Evolutionary conservation across 192 early-diverging fungal species (phyloP).

Genomic region (Coemansia sp.): DNA sequence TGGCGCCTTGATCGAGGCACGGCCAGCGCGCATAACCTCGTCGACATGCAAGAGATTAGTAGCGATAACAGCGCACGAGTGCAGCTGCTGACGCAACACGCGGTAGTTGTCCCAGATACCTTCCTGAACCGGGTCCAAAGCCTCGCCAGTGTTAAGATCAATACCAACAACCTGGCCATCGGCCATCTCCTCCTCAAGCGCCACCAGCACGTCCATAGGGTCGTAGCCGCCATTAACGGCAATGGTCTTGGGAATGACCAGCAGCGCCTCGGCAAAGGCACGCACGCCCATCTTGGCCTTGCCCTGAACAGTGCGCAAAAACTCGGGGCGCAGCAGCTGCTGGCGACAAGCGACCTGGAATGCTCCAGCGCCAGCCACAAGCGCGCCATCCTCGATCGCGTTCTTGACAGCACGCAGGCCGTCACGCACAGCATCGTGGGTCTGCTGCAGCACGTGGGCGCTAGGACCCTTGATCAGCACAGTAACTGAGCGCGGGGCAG

Average conservation of each 20-base stretch:
- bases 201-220: conserved; percentile 93
- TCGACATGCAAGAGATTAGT: conserved; percentile 97
- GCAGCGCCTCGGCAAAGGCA: conserved; percentile 94
- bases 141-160: conserved; percentile 93
- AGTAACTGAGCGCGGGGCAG: conserved; percentile 88
- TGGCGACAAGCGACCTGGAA: conserved; percentile 90
- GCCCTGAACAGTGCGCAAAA: conserved; percentile 88
- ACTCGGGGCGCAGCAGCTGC: conserved; percentile 79
- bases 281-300: conserved; percentile 95
- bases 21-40: conserved; percentile 92
- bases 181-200: conserved; percentile 88
- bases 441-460: conserved; percentile 89
- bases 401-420: conserved; percentile 98
- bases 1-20: conserved; percentile 59
- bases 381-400: conserved; percentile 88
- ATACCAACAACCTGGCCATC: conserved; percentile 92
- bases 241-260: conserved; percentile 96
- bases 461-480: conserved; percentile 96
- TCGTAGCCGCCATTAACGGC: conserved; percentile 96
- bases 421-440: conserved; percentile 98
- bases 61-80: conserved; percentile 97
- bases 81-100: conserved; percentile 93
- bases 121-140: conserved; percentile 87
- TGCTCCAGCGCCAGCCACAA: conserved; percentile 95
- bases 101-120: conserved; percentile 99